Evolutionary conservation across 1,284 basidiomycete species (phyloP).

Genomic region (Ustanciosporium gigantosporum): DNA sequence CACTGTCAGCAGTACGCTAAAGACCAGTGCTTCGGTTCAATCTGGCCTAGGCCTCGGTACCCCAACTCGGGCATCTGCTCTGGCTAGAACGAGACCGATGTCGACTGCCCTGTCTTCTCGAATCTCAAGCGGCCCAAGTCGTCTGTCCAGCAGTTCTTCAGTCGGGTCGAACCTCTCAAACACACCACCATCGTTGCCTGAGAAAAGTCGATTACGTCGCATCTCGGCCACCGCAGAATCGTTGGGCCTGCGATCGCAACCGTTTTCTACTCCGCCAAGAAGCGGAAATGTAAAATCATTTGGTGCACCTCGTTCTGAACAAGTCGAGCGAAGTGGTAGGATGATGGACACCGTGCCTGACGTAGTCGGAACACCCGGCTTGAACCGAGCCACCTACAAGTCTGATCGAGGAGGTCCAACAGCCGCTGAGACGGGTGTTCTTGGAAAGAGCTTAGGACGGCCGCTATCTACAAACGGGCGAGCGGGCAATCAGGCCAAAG

Average conservation of each 20-base stretch:
- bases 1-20: conserved; percentile 11
- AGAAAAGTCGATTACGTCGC: conserved; percentile 20
- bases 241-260: conserved; percentile 13
- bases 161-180: conserved; percentile 19
- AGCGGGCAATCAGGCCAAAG: too few relatives aligned
- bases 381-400: conserved; percentile 27
- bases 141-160: conserved; percentile 29
- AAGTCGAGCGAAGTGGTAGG: too few relatives aligned
- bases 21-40: conserved; percentile 20
- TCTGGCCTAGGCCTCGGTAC: conserved; percentile 31
- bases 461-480: conserved; percentile 12
- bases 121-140: conserved; percentile 24
- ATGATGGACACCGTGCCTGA: too few relatives aligned
- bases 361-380: too few relatives aligned
- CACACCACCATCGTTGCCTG: conserved; percentile 21
- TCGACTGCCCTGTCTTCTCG: conserved; percentile 23
- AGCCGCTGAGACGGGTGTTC: conserved; percentile 27
- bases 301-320: too few relatives aligned
- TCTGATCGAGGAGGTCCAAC: conserved; percentile 17
- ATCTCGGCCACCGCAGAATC: conserved; percentile 35
- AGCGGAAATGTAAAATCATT: too few relatives aligned
- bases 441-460: conserved; percentile 17
- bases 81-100: conserved; percentile 3
- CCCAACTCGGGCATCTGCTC: conserved; percentile 14
- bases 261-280: conserved; percentile 24